Percentiles rank a stretch among this genome's conserved stretches.
phyloP scores from a whole-genome alignment of 805 yeast genomes.

The Kazachstania africana region DNA sequence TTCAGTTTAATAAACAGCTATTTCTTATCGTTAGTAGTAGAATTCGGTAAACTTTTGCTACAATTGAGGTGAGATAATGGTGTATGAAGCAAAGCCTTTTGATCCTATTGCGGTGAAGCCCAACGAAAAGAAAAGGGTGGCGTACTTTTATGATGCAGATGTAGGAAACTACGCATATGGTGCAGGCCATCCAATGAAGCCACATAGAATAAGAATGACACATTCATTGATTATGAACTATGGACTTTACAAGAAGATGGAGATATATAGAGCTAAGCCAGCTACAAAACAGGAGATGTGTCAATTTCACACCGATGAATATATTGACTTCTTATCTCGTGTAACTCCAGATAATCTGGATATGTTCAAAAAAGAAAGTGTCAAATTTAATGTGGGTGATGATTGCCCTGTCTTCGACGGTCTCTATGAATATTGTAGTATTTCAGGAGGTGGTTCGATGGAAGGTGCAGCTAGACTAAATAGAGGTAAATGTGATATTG shows the following conservation, averaged over 20 bases:
- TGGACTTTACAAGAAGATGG: constrained; percentile 94
- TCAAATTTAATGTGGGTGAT: constrained; percentile 82
- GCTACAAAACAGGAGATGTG: constrained; percentile 98
- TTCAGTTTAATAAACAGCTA: too few species aligned
- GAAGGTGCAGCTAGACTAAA: constrained; percentile 84
- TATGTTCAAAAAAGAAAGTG: constrained; percentile 75
- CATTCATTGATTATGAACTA: constrained; percentile 94
- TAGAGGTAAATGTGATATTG: constrained; percentile 82
- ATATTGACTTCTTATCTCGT: constrained; percentile 80
- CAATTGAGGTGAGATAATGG: too few species aligned
- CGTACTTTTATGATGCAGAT: constrained; percentile 79
- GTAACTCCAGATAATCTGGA: constrained; percentile 90
- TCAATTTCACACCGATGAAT: constrained; percentile 96
- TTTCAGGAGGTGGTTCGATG: constrained; percentile 87
- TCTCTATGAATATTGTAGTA: constrained; percentile 76
- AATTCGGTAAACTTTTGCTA: too few species aligned
- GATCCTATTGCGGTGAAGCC: constrained; percentile 49
- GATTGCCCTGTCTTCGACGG: constrained; percentile 96
- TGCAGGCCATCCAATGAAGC: constrained; percentile 98
- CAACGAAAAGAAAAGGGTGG: constrained; percentile 44
- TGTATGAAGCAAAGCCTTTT: constrained; percentile 46
- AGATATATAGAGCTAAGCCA: constrained; percentile 91
- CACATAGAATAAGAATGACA: constrained; percentile 97
- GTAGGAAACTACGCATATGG: constrained; percentile 98
- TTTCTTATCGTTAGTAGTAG: too few species aligned